Conservation (phyloP, 2,329 filamentous ascomycete genomes). For the Xylaria digitata region DNA sequence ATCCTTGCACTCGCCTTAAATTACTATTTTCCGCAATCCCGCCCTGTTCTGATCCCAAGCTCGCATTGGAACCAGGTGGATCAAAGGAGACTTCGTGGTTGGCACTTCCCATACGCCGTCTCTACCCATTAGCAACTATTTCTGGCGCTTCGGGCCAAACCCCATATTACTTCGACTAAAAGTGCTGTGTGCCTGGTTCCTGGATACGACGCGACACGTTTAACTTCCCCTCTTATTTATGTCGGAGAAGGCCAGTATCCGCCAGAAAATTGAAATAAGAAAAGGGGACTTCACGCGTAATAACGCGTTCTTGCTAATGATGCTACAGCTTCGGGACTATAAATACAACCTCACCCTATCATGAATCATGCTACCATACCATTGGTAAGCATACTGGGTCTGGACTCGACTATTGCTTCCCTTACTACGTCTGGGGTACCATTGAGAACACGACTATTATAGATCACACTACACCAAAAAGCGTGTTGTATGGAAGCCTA, state of each 20-base stretch:
- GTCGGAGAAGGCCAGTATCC: not conserved
- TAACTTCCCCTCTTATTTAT: conserved; percentile 4
- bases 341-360: conserved; percentile 11
- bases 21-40: conserved; percentile 1
- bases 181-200: conserved; percentile 13
- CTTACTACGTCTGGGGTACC: conserved; percentile 13
- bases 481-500: not conserved
- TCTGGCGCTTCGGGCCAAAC: conserved; percentile 3
- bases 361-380: conserved; percentile 24
- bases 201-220: conserved; percentile 8
- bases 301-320: conserved; percentile 21
- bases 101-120: conserved; percentile 6
- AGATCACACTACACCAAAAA: conserved; percentile 5
- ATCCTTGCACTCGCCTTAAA: not conserved
- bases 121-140: not conserved
- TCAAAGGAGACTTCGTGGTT: conserved; percentile 6
- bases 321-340: conserved; percentile 3
- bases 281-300: conserved; percentile 7
- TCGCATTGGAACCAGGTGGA: conserved; percentile 7
- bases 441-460: conserved; percentile 7
- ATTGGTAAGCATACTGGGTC: conserved; percentile 13
- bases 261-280: not conserved
- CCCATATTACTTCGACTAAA: conserved; percentile 4
- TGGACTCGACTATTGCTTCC: conserved; percentile 3
- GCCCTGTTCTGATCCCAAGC: not conserved